Percentiles rank a stretch among this genome's conserved stretches.
phyloP scores from a whole-genome alignment of 257 asterid species.

The Leonotis leonurus region DNA sequence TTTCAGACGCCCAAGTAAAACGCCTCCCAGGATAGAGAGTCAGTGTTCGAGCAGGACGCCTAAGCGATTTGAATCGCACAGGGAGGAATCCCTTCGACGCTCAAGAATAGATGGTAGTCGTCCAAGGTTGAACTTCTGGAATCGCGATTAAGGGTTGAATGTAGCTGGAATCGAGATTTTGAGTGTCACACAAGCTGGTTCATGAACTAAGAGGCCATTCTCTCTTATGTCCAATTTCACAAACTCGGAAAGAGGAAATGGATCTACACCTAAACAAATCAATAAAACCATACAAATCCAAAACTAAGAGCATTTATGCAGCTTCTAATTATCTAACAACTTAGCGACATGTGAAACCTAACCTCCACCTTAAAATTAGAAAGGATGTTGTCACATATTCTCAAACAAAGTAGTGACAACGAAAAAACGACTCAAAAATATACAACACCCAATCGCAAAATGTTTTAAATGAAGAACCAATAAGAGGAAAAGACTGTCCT shows the following conservation, averaged over 20 bases:
- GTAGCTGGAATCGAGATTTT: no score
- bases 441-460: background rate
- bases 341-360: background rate
- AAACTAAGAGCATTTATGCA: background rate
- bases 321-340: background rate
- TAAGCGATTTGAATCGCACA: no score
- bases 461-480: background rate
- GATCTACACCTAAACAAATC: background rate
- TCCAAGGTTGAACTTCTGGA: no score
- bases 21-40: no score
- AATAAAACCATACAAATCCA: background rate
- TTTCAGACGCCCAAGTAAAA: no score
- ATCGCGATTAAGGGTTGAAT: no score
- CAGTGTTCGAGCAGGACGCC: no score
- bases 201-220: slow-evolving; percentile 16
- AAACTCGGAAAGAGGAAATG: background rate
- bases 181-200: slow-evolving; percentile 39
- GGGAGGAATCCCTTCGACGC: no score
- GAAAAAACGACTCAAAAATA: background rate
- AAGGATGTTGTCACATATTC: background rate
- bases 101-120: no score
- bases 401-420: background rate
- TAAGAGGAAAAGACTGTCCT: background rate
- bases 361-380: background rate
- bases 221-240: slow-evolving; percentile 1